Evolutionary conservation across 2,329 filamentous ascomycete species (phyloP).

Genomic region (Cytospora piceicola): DNA sequence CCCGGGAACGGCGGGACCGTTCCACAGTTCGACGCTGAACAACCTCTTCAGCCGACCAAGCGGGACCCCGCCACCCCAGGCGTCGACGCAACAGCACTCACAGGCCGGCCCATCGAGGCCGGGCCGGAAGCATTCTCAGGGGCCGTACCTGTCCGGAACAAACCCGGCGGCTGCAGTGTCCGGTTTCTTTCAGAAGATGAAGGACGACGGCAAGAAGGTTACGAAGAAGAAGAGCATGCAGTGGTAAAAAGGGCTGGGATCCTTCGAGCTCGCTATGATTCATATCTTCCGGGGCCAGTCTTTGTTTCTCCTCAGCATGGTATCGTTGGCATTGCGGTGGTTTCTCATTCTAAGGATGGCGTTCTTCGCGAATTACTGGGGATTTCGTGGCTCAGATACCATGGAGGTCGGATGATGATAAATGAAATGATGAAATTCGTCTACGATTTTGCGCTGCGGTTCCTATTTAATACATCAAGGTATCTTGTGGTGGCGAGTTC

Average conservation of each 20-base stretch:
- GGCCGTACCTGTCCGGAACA: slow-evolving; percentile 26
- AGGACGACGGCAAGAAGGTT: slow-evolving; percentile 36
- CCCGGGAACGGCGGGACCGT: slow-evolving; percentile 38
- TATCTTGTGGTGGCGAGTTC: not conserved
- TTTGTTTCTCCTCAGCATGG: slow-evolving; percentile 5
- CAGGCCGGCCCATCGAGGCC: slow-evolving; percentile 29
- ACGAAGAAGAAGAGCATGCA: slow-evolving; percentile 43
- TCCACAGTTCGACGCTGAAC: slow-evolving; percentile 32
- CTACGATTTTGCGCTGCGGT: not conserved
- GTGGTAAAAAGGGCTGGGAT: slow-evolving; percentile 34
- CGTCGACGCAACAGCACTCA: slow-evolving; percentile 32
- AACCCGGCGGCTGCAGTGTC: slow-evolving; percentile 34
- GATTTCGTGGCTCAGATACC: slow-evolving; percentile 14
- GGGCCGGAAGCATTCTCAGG: slow-evolving; percentile 32
- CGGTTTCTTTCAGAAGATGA: slow-evolving; percentile 34
- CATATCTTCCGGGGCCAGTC: not conserved
- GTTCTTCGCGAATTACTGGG: not conserved
- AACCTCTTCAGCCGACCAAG: slow-evolving; percentile 40
- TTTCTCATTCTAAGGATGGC: not conserved
- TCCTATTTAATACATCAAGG: not conserved
- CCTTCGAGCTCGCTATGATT: slow-evolving; percentile 1
- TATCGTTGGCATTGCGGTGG: slow-evolving; percentile 12
- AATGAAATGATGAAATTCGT: slow-evolving; percentile 1
- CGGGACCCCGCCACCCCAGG: slow-evolving; percentile 31
- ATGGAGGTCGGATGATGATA: not conserved